Percentiles rank a stretch among this genome's conserved stretches.
phyloP scores from a whole-genome alignment of 1,139 yeast genomes.

The Magnusiomyces magnusii region DNA sequence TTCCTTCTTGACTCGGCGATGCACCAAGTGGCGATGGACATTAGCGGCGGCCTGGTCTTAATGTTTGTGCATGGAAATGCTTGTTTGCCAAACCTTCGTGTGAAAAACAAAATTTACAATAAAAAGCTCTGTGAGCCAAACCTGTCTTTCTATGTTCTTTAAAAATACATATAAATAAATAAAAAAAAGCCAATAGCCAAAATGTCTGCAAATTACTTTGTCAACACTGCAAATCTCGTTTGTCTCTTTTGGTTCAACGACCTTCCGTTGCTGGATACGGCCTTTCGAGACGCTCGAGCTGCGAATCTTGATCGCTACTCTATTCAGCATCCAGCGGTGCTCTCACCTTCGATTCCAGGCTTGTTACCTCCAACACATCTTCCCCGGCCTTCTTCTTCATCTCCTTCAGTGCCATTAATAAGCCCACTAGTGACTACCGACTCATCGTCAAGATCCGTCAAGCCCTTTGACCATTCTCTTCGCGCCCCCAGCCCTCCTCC shows the following conservation, averaged over 20 bases:
- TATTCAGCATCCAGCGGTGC: neutral
- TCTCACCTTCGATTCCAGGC: neutral
- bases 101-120: too few species aligned
- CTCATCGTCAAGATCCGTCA: neutral
- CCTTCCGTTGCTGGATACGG: slow-evolving; percentile 15
- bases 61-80: too few species aligned
- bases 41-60: too few species aligned
- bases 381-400: neutral
- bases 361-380: too few species aligned
- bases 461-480: neutral
- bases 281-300: slow-evolving; percentile 16
- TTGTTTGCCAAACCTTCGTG: too few species aligned
- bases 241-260: slow-evolving; percentile 32
- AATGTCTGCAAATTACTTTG: slow-evolving; percentile 16
- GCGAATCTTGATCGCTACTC: slow-evolving; percentile 10
- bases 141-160: too few species aligned
- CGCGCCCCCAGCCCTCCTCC: neutral
- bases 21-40: too few species aligned
- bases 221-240: slow-evolving; percentile 28
- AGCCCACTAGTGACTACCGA: neutral
- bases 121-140: too few species aligned
- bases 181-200: too few species aligned
- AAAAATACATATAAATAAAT: too few species aligned
- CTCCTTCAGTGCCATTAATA: neutral
- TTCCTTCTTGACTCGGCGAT: too few species aligned